Base-by-base conservation (phyloP, 805 yeast species). In the Scheffersomyces coipomensis region DNA sequence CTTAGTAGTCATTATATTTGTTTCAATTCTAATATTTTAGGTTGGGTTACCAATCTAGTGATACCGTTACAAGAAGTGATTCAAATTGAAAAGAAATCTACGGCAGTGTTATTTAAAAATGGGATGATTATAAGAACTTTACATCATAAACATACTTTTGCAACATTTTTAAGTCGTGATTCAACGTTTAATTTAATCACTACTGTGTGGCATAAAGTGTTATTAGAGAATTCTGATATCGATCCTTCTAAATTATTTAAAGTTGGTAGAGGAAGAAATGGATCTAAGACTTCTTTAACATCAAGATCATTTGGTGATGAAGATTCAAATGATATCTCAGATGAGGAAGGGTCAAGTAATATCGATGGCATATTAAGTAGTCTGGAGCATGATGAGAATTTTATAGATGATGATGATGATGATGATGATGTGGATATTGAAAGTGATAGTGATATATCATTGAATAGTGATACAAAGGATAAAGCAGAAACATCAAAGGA, bases 91-190 rank as follows among this genome's bases (percentile, higher is more conserved):
- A 83, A 83, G 56, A 78, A 73, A 54, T 71, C 77, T 12, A 83
- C 88, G 0, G 85, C 82, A 0, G 81, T 79, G 0, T 64, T 84
- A 12, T 81, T 84, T 44, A 88, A 88, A 5, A 84, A 83, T 52
- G 88, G 85, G 1, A 74, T 84, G 45, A 71, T 74, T 32, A 72
- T 84, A 17, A 73, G 77, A 40, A 83, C 89, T 1, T 60, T 81
- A 34, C 85, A 83, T 50, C 77, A 75, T 19, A 78, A 74, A 48
- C 79, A 76, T 53, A 70, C 73, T 0, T 84, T 84, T 66, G 88
- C 88, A 0, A 75, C 85, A 1, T 78, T 84, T 44, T 64, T 81
- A 19, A 66, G 80, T 3, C 68, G 90, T 48, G 90, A 84, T 57
- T 41, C 67, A 1, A 64, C 78, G 0, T 75, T 66, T 48, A 68